Conservation (phyloP, 257 asterid genomes). For the Jasminum sambac region DNA sequence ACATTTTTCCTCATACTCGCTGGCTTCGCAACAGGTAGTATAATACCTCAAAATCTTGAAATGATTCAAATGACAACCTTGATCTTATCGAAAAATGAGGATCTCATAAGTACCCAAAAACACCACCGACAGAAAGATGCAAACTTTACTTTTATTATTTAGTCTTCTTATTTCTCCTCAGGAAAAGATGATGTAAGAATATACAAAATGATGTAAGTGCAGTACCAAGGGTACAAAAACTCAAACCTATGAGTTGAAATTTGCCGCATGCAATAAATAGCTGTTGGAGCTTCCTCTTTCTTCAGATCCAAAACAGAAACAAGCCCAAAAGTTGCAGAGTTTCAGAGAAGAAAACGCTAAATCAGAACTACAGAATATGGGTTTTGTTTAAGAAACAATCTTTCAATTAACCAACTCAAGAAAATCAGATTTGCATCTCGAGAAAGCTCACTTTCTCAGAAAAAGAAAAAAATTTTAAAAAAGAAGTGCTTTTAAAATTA, state of each 20-base stretch:
- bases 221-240: constrained; percentile 6
- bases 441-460: not conserved
- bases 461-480: too few species aligned
- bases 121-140: constrained; percentile 36
- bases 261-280: constrained; percentile 13
- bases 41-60: constrained; percentile 1
- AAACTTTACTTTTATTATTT: constrained; percentile 16
- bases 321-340: constrained; percentile 10
- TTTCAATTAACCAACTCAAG: constrained; percentile 22
- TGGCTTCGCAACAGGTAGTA: not conserved
- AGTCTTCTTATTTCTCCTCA: constrained; percentile 22
- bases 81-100: not conserved
- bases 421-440: constrained; percentile 1
- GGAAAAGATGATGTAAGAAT: constrained; percentile 12
- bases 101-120: not conserved
- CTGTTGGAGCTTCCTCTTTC: constrained; percentile 24
- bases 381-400: constrained; percentile 39
- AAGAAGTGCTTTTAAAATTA: constrained; percentile 7
- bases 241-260: constrained; percentile 28
- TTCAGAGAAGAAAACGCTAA: not conserved
- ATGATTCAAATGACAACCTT: not conserved
- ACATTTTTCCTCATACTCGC: constrained; percentile 61
- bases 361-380: constrained; percentile 16
- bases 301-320: constrained; percentile 35
- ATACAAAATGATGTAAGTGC: not conserved